These are phyloP conservation scores for Pistacia integerrima DNA, from an alignment of 345 rosid genomes.

Conservation along the genomic window DNA sequence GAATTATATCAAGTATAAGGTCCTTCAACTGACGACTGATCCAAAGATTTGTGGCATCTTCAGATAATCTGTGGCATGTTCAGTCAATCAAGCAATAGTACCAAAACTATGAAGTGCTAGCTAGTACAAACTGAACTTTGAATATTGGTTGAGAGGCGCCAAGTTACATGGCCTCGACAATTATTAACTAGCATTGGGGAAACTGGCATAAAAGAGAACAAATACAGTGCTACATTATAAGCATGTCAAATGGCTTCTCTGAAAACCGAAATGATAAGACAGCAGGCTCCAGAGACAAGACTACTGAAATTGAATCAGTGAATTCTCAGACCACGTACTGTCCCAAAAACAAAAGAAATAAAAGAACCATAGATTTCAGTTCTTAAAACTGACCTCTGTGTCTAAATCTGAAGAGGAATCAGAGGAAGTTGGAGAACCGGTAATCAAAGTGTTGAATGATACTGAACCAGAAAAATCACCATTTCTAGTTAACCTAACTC, in stretches of 20 bases:
- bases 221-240: neutral
- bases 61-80: neutral
- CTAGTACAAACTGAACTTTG: neutral
- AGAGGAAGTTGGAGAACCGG: slow-evolving; percentile 46
- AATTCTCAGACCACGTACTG: neutral
- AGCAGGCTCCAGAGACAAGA: slow-evolving; percentile 4
- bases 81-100: neutral
- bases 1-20: neutral
- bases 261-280: neutral
- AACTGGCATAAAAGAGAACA: slow-evolving; percentile 4
- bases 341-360: neutral
- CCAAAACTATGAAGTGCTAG: neutral
- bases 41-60: neutral
- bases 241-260: neutral
- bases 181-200: neutral
- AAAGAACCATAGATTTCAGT: slow-evolving; percentile 5
- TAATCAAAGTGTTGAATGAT: slow-evolving; percentile 45
- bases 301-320: neutral
- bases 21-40: neutral
- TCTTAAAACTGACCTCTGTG: slow-evolving; percentile 53
- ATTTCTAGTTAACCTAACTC: slow-evolving; percentile 36
- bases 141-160: neutral
- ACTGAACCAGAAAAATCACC: slow-evolving; percentile 39
- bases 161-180: neutral
- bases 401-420: slow-evolving; percentile 61